Conservation (phyloP, 2,329 filamentous ascomycete species). For the Stemphylium beticola region DNA sequence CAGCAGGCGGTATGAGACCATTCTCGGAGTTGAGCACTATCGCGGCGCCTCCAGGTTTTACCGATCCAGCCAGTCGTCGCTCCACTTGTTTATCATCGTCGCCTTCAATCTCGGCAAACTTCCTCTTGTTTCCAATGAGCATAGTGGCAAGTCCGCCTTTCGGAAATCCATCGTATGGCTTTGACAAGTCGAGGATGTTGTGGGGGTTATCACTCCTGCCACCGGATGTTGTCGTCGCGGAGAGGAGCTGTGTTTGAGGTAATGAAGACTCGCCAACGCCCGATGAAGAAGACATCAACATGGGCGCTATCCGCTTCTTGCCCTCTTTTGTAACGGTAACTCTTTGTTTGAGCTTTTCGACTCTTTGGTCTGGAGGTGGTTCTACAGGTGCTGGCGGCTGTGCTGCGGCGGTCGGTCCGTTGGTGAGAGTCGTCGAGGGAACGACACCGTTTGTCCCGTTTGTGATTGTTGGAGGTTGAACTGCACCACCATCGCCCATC, state of each 20-base stretch:
- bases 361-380: constrained; percentile 58
- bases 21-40: constrained; percentile 79
- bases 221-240: constrained; percentile 67
- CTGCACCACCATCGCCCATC: constrained; percentile 76
- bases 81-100: constrained; percentile 72
- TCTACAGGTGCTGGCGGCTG: constrained; percentile 25
- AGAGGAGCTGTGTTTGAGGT: constrained; percentile 86
- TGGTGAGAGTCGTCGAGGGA: constrained; percentile 49
- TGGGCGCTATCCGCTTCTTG: constrained; percentile 91
- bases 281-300: constrained; percentile 85
- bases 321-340: constrained; percentile 96
- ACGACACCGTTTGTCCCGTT: constrained; percentile 60
- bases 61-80: constrained; percentile 65
- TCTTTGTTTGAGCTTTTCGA: constrained; percentile 81
- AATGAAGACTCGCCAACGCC: constrained; percentile 86
- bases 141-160: constrained; percentile 86
- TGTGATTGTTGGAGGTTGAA: constrained; percentile 59
- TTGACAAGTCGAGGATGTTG: constrained; percentile 85
- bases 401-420: constrained; percentile 57
- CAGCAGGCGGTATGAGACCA: constrained; percentile 77
- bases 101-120: constrained; percentile 73
- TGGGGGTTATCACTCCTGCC: constrained; percentile 75
- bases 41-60: constrained; percentile 71
- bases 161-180: constrained; percentile 90
- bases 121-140: constrained; percentile 91